Percentiles rank a stretch among this genome's conserved stretches.
Evolutionary conservation across 2,329 filamentous ascomycete species (phyloP).

Genomic region (Fusarium succisae): DNA sequence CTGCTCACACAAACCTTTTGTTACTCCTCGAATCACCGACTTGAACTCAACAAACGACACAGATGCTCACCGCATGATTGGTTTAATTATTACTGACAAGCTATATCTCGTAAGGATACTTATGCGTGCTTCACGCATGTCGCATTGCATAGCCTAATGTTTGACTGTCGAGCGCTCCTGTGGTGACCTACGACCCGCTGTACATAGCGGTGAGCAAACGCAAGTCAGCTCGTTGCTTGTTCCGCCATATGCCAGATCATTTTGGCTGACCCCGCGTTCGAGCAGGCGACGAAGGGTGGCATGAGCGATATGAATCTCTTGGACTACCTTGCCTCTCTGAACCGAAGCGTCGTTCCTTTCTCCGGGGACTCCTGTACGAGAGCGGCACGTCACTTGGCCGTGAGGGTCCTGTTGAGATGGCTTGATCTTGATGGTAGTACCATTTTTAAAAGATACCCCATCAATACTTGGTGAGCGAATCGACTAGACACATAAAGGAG

Average conservation of each 20-base stretch:
- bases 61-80: not conserved
- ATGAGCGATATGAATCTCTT: not conserved
- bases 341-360: constrained; percentile 23
- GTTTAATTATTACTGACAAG: not conserved
- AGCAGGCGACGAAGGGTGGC: not conserved
- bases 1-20: not conserved
- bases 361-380: constrained; percentile 37
- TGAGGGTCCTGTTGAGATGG: constrained; percentile 27
- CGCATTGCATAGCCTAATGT: not conserved
- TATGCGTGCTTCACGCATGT: not conserved
- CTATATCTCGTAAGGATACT: not conserved
- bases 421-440: not conserved
- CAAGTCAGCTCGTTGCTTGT: constrained; percentile 7
- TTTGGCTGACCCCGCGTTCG: constrained; percentile 4
- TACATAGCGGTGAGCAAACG: constrained; percentile 27
- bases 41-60: not conserved
- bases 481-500: not conserved
- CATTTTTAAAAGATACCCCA: not conserved
- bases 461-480: not conserved
- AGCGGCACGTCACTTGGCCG: constrained; percentile 38
- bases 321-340: not conserved
- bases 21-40: not conserved
- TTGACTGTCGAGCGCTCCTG: not conserved
- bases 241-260: not conserved
- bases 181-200: not conserved